Conservation (phyloP, 2,329 filamentous ascomycete genomes). For the Lomentospora prolificans region DNA sequence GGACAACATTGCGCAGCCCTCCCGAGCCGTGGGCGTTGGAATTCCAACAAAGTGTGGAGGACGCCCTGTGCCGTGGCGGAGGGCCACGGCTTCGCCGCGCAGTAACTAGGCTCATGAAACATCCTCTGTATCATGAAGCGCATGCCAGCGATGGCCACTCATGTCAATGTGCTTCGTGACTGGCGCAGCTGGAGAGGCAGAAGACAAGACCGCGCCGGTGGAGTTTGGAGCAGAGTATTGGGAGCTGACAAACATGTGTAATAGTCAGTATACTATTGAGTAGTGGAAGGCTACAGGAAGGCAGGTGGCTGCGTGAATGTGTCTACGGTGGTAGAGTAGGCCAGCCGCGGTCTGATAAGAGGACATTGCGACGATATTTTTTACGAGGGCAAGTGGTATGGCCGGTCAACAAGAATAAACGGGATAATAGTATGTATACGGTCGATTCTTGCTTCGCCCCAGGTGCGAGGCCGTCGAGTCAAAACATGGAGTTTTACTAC, state of each 20-base stretch:
- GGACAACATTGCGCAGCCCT: constrained; percentile 32
- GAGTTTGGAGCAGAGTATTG: constrained; percentile 46
- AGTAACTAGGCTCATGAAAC: constrained; percentile 56
- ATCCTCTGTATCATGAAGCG: constrained; percentile 54
- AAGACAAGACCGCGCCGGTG: constrained; percentile 27
- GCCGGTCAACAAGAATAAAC: too few species aligned
- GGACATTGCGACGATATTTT: too few species aligned
- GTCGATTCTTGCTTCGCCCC: too few species aligned
- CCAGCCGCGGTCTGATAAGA: too few species aligned
- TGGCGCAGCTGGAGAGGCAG: constrained; percentile 39
- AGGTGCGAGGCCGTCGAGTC: too few species aligned
- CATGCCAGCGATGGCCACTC: constrained; percentile 62
- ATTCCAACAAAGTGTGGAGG: constrained; percentile 55
- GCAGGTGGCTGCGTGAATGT: too few species aligned
- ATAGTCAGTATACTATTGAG: constrained; percentile 48
- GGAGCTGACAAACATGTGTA: constrained; percentile 57
- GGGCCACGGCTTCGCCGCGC: constrained; percentile 44
- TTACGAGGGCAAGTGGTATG: too few species aligned
- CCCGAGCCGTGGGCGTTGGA: constrained; percentile 45
- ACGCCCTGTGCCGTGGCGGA: constrained; percentile 34
- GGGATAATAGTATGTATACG: too few species aligned
- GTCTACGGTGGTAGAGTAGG: too few species aligned
- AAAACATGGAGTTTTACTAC: too few species aligned
- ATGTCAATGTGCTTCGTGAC: constrained; percentile 56
- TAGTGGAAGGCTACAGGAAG: too few species aligned